Percentiles rank a stretch among this genome's conserved stretches.
Evolutionary conservation across 2,329 filamentous ascomycete genomes (phyloP).

Genomic region (Annulohypoxylon truncatum): DNA sequence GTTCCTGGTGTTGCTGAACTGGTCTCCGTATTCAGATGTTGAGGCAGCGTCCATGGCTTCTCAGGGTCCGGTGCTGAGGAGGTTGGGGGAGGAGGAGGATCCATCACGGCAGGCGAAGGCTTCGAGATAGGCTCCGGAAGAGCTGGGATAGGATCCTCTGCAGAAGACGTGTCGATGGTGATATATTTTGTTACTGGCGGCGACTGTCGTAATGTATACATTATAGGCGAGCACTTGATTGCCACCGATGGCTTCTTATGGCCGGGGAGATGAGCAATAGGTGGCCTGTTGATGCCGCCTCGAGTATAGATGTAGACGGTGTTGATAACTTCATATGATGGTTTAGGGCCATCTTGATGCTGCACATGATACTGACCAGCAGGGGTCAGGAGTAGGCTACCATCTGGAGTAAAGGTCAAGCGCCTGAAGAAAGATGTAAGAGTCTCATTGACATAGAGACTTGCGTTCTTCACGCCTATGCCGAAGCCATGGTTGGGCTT

Average conservation of each 20-base stretch:
- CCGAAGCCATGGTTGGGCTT: conserved; percentile 71
- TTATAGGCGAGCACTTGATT: conserved; percentile 90
- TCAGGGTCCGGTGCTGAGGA: conserved; percentile 59
- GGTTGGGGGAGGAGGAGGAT: conserved; percentile 77
- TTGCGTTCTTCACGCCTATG: conserved; percentile 81
- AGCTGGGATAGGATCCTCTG: conserved; percentile 83
- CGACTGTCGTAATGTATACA: conserved; percentile 81
- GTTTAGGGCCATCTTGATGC: conserved; percentile 74
- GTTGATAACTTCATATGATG: conserved; percentile 88
- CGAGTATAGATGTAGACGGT: conserved; percentile 98
- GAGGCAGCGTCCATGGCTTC: conserved; percentile 67
- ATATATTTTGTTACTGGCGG: conserved; percentile 83
- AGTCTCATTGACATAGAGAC: conserved; percentile 95
- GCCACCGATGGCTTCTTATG: conserved; percentile 99
- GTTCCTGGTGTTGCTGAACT: conserved; percentile 66
- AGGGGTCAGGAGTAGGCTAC: conserved; percentile 91
- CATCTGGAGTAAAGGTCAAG: conserved; percentile 93
- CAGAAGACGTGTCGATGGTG: conserved; percentile 91
- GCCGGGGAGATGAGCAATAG: conserved; percentile 92
- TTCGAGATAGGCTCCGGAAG: conserved; percentile 84
- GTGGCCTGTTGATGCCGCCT: conserved; percentile 95
- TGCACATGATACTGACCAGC: conserved; percentile 94
- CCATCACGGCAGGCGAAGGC: conserved; percentile 75
- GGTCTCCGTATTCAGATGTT: conserved; percentile 58
- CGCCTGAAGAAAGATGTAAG: conserved; percentile 96